Evolutionary conservation across 495 filamentous ascomycete species (phyloP).

Genomic region (Podospora appendiculata): DNA sequence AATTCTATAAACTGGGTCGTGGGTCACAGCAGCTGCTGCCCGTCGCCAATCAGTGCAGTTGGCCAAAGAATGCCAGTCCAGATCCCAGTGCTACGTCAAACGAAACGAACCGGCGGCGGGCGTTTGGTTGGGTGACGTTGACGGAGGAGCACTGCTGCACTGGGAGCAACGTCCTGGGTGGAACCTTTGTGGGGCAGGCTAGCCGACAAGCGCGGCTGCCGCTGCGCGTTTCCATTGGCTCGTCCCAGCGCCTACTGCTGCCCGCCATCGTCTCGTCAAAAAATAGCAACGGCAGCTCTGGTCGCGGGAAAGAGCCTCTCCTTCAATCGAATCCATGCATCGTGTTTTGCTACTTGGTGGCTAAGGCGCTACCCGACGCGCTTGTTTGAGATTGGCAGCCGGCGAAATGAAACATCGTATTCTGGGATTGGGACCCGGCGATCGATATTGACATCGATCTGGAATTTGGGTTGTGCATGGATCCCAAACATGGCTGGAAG

Average conservation of each 20-base stretch:
- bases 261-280: constrained; percentile 7
- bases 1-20: too few relatives aligned
- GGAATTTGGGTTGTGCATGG: not conserved
- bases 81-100: too few relatives aligned
- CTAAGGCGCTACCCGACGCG: not conserved
- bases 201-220: too few relatives aligned
- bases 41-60: too few relatives aligned
- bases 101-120: too few relatives aligned
- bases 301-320: not conserved
- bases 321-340: constrained; percentile 2
- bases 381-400: constrained; percentile 3
- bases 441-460: not conserved
- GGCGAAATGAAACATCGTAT: not conserved
- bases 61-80: too few relatives aligned
- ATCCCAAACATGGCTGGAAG: not conserved
- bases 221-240: constrained; percentile 6
- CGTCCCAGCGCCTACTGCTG: constrained; percentile 9
- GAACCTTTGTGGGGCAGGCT: too few relatives aligned
- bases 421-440: not conserved
- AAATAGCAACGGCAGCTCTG: constrained; percentile 1
- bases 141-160: too few relatives aligned
- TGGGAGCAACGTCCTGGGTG: too few relatives aligned
- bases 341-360: not conserved
- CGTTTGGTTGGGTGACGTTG: constrained; percentile 1
- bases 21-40: not conserved